These are phyloP conservation scores for Yamadazyma insecticola DNA, from an alignment of 805 yeast species.

Conservation along the genomic window DNA sequence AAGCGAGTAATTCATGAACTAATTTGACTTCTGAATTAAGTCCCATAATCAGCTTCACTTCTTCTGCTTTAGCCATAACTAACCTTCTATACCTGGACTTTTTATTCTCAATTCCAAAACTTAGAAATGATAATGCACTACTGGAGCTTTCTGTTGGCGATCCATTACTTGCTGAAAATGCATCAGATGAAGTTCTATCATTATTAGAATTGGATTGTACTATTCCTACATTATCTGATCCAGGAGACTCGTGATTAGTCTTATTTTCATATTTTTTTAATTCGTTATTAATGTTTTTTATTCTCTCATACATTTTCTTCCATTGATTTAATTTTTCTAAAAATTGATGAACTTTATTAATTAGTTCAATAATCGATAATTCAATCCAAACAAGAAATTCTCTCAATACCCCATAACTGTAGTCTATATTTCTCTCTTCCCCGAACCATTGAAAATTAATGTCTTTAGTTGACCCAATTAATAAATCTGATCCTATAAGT, in stretches of 20 bases:
- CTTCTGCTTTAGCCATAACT: constrained; percentile 35
- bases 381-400: constrained; percentile 21
- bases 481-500: constrained; percentile 5
- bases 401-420: constrained; percentile 11
- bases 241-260: constrained; percentile 3
- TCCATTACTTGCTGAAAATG: too few relatives aligned
- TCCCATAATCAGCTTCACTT: constrained; percentile 36
- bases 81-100: constrained; percentile 44
- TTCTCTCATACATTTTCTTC: constrained; percentile 24
- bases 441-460: constrained; percentile 6
- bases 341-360: constrained; percentile 18
- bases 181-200: too few relatives aligned
- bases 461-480: neutral
- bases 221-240: too few relatives aligned
- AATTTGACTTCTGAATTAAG: constrained; percentile 44
- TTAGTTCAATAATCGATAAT: constrained; percentile 17
- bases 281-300: constrained; percentile 24
- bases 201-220: too few relatives aligned
- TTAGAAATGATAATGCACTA: constrained; percentile 22
- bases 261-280: constrained; percentile 23
- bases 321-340: constrained; percentile 23
- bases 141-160: constrained; percentile 3
- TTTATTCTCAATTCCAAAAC: constrained; percentile 47
- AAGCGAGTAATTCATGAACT: constrained; percentile 60
- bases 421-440: constrained; percentile 4